Percentiles rank a stretch among this genome's conserved stretches.
These are phyloP conservation scores for Vicia sativa DNA, from an alignment of 306 rosid species.

Conservation along the genomic window DNA sequence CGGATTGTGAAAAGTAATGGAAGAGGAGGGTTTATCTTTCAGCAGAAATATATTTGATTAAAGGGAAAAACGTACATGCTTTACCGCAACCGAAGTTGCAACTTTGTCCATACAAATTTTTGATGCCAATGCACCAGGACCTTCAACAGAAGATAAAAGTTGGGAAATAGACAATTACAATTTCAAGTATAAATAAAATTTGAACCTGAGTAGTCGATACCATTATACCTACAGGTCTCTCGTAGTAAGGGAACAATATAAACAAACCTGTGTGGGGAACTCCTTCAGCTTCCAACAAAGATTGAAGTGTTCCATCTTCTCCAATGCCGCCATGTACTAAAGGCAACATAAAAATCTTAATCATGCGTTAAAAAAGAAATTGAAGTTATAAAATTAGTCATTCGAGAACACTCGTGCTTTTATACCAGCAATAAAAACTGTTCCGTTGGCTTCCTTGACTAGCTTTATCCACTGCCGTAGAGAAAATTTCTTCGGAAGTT, in stretches of 20 bases:
- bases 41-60: constrained; percentile 11
- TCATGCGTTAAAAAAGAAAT: constrained; percentile 9
- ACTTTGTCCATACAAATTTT: constrained; percentile 93
- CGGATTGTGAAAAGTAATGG: constrained; percentile 18
- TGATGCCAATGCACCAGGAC: constrained; percentile 85
- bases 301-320: constrained; percentile 94
- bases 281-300: constrained; percentile 79
- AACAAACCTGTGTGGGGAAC: constrained; percentile 84
- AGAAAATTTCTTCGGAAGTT: constrained; percentile 59
- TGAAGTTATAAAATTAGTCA: constrained; percentile 13
- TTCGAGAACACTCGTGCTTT: constrained; percentile 24
- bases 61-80: constrained; percentile 60
- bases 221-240: constrained; percentile 12
- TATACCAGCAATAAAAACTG: constrained; percentile 85
- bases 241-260: constrained; percentile 18
- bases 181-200: not conserved
- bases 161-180: constrained; percentile 10
- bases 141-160: constrained; percentile 48
- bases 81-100: constrained; percentile 78
- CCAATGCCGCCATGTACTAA: constrained; percentile 99
- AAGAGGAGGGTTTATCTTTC: constrained; percentile 22
- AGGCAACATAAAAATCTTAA: constrained; percentile 1
- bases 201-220: constrained; percentile 18
- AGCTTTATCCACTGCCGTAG: constrained; percentile 78
- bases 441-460: constrained; percentile 81